These are phyloP conservation scores for Fonsecaea monophora DNA, from an alignment of 2,329 filamentous ascomycete genomes.

Conservation along the genomic window DNA sequence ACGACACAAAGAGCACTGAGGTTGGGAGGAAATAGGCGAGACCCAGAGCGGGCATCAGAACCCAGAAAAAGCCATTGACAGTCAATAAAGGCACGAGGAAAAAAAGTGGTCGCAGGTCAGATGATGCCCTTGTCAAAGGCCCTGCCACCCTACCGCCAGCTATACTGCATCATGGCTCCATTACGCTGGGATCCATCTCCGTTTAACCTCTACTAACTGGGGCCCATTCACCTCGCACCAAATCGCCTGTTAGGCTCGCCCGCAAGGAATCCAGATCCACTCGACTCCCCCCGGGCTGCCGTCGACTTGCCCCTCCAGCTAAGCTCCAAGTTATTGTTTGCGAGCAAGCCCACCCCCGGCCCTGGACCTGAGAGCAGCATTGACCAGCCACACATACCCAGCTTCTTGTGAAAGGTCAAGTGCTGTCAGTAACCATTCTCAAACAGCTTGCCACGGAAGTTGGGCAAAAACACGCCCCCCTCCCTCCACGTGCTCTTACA, in stretches of 20 bases:
- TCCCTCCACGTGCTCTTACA: constrained; percentile 30
- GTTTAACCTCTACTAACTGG: constrained; percentile 19
- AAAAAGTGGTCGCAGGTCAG: constrained; percentile 33
- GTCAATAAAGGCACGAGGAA: constrained; percentile 15
- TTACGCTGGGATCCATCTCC: constrained; percentile 30
- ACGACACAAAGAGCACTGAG: constrained; percentile 4
- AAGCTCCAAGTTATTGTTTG: constrained; percentile 12
- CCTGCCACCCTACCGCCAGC: constrained; percentile 13
- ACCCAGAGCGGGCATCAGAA: constrained; percentile 19
- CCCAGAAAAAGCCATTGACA: constrained; percentile 14
- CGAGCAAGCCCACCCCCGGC: constrained; percentile 14
- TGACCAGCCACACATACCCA: constrained; percentile 18
- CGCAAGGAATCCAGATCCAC: constrained; percentile 22
- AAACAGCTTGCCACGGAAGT: neutral
- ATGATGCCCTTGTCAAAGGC: constrained; percentile 32
- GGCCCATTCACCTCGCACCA: constrained; percentile 23
- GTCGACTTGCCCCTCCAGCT: constrained; percentile 15
- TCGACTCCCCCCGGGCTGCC: constrained; percentile 16
- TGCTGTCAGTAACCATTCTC: neutral
- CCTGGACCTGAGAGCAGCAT: neutral
- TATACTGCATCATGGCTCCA: constrained; percentile 28
- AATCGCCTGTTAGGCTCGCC: constrained; percentile 27
- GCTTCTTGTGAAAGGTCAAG: constrained; percentile 1
- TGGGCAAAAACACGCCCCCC: constrained; percentile 16
- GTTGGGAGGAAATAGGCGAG: constrained; percentile 11